Evolutionary conservation across 2,329 filamentous ascomycete genomes (phyloP), one percentile per base, ranked within the genome.

Genomic region (Dryadomyces quercivorus): DNA sequence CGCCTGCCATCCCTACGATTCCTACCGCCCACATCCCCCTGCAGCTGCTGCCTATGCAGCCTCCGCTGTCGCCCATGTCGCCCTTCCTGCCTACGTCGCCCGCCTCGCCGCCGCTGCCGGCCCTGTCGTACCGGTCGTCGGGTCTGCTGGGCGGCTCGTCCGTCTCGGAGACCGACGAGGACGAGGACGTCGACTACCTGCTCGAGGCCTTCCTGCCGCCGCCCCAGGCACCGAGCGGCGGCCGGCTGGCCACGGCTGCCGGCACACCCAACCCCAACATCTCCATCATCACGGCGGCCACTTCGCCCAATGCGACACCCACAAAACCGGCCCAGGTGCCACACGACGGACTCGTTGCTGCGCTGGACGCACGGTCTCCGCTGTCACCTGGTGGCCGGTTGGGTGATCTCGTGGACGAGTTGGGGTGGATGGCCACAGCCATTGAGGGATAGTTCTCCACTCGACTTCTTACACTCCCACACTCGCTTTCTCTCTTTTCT

Each of bases 391-490:
- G 62, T 36, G 63, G 62, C 12, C 43, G 50, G 20, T 26, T 61
- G 63, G 7, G 63, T 5, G 66, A 70, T 34, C 57, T 72, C 8
- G 63, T 69, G 7, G 66, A 56, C 51, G 77, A 80, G 62, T 65
- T 79, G 57, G 69, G 73, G 53, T 79, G 76, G 75, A 75, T 80
- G 63, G 73, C 72, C 12, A 70, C 72, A 36, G 66, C 71, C 22
- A 76, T 80, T 58, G 67, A 67, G 51, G 65, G 61, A 31, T n/a
- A n/a, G n/a, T n/a, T n/a, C n/a, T n/a, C n/a, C n/a, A n/a, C n/a
- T n/a, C n/a, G n/a, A n/a, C n/a, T n/a, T n/a, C n/a, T n/a, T n/a
- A n/a, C n/a, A n/a, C n/a, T n/a, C n/a, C n/a, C n/a, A n/a, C n/a
- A n/a, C n/a, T n/a, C n/a, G n/a, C n/a, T n/a, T n/a, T n/a, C n/a